Conservation (phyloP, 805 yeast species). For the Debaryomyces prosopidis region DNA sequence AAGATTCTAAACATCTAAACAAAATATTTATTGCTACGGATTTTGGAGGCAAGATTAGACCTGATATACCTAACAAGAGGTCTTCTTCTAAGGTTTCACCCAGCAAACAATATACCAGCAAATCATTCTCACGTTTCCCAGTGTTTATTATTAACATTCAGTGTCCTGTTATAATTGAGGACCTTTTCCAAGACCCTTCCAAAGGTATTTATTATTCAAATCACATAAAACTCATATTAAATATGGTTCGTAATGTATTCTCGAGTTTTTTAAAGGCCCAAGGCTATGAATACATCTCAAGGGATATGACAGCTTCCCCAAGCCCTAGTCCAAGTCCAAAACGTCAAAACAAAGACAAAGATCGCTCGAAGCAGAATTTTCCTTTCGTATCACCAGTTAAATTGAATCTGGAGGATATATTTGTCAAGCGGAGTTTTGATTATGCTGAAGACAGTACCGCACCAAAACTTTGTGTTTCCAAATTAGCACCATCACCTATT, state of each 20-base stretch:
- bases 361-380: neutral
- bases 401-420: neutral
- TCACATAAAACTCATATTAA: conserved; percentile 21
- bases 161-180: conserved; percentile 28
- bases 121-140: conserved; percentile 37
- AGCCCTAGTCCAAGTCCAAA: neutral
- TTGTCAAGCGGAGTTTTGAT: neutral
- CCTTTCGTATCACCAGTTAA: neutral
- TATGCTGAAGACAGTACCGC: no score
- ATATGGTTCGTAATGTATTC: conserved; percentile 30
- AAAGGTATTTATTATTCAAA: conserved; percentile 27
- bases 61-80: neutral
- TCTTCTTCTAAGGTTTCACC: conserved; percentile 13
- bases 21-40: conserved; percentile 20
- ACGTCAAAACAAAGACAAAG: neutral
- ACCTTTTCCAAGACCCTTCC: conserved; percentile 41
- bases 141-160: conserved; percentile 34
- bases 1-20: conserved; percentile 19
- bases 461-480: no score
- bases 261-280: conserved; percentile 6
- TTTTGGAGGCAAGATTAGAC: conserved; percentile 17
- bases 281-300: conserved; percentile 1
- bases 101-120: conserved; percentile 8
- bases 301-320: neutral
- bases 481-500: neutral